These are phyloP conservation scores for Cicer pinnatifidum DNA, from an alignment of 306 rosid genomes.

Conservation along the genomic window DNA sequence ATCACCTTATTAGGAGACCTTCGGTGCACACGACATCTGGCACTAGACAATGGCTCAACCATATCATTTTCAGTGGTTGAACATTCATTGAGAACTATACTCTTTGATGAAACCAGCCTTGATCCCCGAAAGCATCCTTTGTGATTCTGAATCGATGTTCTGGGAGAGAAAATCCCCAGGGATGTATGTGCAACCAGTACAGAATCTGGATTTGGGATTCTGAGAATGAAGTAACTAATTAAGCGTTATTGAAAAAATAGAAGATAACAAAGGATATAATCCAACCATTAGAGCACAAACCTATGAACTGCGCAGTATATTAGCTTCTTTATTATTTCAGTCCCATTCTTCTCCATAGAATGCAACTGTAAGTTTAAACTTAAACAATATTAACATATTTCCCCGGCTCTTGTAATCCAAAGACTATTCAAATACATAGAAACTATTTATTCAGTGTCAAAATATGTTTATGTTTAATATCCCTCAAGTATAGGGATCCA, in stretches of 20 bases:
- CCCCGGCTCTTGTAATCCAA: conserved; percentile 40
- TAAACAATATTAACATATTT: conserved; percentile 45
- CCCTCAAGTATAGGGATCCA: too few relatives aligned
- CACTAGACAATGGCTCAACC: conserved; percentile 72
- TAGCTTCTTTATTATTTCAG: conserved; percentile 62
- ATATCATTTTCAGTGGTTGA: conserved; percentile 60
- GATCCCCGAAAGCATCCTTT: conserved; percentile 83
- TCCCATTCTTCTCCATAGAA: conserved; percentile 81
- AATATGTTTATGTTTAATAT: too few relatives aligned
- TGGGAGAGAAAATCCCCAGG: conserved; percentile 71
- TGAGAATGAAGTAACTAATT: conserved; percentile 45
- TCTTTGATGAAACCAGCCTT: conserved; percentile 71
- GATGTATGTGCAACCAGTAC: conserved; percentile 75
- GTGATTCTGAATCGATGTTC: conserved; percentile 68
- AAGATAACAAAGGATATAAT: conserved; percentile 31
- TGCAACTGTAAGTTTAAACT: conserved; percentile 65
- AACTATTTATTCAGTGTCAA: neutral
- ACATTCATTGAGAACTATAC: conserved; percentile 59
- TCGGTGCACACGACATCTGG: conserved; percentile 71
- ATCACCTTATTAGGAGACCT: conserved; percentile 68
- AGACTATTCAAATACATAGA: conserved; percentile 35
- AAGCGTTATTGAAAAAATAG: neutral
- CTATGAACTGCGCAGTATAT: conserved; percentile 90
- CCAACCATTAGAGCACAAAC: conserved; percentile 51
- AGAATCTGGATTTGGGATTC: conserved; percentile 81